These are phyloP conservation scores for Heterobasidion parviporum DNA, from an alignment of 1,284 basidiomycete genomes.

Conservation along the genomic window DNA sequence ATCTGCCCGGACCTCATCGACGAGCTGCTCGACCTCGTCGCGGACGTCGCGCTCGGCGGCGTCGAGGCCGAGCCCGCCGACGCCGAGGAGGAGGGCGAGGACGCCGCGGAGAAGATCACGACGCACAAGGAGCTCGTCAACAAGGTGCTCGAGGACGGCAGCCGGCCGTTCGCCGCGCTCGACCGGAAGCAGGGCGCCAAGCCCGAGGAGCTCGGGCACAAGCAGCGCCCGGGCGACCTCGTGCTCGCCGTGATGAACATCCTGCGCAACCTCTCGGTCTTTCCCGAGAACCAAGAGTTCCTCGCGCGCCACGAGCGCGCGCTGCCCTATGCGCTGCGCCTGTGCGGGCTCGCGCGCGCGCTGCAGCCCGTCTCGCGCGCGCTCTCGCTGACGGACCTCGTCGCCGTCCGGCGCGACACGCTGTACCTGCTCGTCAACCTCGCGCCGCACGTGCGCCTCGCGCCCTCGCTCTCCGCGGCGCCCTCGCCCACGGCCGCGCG, in stretches of 20 bases:
- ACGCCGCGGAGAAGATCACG: slow-evolving; percentile 28
- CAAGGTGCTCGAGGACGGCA: slow-evolving; percentile 46
- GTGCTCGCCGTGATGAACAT: slow-evolving; percentile 74
- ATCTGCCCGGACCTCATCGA: slow-evolving; percentile 80
- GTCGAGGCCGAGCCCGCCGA: slow-evolving; percentile 20
- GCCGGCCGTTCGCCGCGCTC: slow-evolving; percentile 49
- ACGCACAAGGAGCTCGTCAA: slow-evolving; percentile 63
- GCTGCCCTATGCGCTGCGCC: slow-evolving; percentile 58
- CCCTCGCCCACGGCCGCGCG: slow-evolving; percentile 26
- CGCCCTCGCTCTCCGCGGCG: slow-evolving; percentile 20
- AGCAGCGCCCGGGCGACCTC: slow-evolving; percentile 59
- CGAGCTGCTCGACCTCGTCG: slow-evolving; percentile 82
- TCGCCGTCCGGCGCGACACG: slow-evolving; percentile 73
- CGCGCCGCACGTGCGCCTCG: slow-evolving; percentile 32
- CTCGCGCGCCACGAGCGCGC: slow-evolving; percentile 62
- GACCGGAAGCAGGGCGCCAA: slow-evolving; percentile 37
- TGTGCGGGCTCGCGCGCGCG: slow-evolving; percentile 43
- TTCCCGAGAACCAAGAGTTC: slow-evolving; percentile 65
- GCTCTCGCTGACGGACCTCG: slow-evolving; percentile 64
- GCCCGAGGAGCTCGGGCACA: slow-evolving; percentile 38
- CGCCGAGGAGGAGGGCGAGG: slow-evolving; percentile 9
- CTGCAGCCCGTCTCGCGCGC: slow-evolving; percentile 39
- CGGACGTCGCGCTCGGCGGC: slow-evolving; percentile 72
- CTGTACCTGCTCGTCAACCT: slow-evolving; percentile 70
- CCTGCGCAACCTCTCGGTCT: slow-evolving; percentile 77